Evolutionary conservation across 169 alveolate species (phyloP).

Genomic region (Besnoitia besnoiti): DNA sequence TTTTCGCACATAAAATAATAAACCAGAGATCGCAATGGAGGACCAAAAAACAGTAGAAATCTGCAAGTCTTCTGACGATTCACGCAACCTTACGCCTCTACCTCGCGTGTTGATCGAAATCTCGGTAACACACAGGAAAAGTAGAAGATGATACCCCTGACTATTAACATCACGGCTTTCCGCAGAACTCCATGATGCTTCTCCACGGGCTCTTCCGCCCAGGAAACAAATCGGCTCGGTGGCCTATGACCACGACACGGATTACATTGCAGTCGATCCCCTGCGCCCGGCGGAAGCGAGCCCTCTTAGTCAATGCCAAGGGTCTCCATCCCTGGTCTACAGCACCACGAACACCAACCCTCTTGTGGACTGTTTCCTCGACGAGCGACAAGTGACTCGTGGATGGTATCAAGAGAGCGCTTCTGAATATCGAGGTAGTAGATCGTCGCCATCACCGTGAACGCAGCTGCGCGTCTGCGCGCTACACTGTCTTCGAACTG

Average conservation of each 20-base stretch:
- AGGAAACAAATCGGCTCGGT: no score
- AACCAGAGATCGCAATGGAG: not conserved
- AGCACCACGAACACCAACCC: not conserved
- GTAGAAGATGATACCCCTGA: not conserved
- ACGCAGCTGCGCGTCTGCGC: constrained; percentile 14
- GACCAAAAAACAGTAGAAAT: no score
- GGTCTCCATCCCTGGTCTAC: not conserved
- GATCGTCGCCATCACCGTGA: not conserved
- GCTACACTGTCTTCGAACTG: not conserved
- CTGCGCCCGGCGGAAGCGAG: not conserved
- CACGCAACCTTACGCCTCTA: not conserved
- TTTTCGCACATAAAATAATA: no score
- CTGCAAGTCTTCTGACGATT: not conserved
- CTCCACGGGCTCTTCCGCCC: not conserved
- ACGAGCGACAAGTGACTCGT: constrained; percentile 2
- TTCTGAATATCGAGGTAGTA: constrained; percentile 18
- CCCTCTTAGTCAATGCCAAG: not conserved
- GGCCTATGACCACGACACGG: no score
- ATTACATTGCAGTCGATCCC: not conserved
- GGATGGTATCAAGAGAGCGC: constrained; percentile 6
- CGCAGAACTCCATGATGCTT: not conserved
- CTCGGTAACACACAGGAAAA: not conserved
- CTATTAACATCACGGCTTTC: not conserved
- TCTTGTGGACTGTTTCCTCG: not conserved
- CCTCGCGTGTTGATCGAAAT: not conserved